These are phyloP conservation scores for Phialophora chinensis DNA, from an alignment of 2,329 filamentous ascomycete species.

Conservation along the genomic window DNA sequence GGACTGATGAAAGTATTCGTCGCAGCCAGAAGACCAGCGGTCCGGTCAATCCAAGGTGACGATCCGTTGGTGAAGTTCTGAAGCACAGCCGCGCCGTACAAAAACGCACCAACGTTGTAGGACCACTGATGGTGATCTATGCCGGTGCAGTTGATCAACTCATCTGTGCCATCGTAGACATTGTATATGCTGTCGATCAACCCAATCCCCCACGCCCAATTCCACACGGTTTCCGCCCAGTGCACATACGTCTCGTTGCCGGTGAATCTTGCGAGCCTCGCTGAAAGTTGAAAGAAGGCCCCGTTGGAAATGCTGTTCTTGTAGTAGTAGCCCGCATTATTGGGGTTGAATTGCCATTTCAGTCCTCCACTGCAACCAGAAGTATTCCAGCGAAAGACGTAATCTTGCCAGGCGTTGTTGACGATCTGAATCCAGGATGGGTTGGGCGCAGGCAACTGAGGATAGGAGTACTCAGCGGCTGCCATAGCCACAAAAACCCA, in stretches of 20 bases:
- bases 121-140: conserved; percentile 70
- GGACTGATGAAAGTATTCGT: conserved; percentile 57
- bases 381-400: conserved; percentile 72
- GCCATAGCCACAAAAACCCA: conserved; percentile 73
- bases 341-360: conserved; percentile 79
- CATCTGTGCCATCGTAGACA: conserved; percentile 68
- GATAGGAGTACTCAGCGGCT: conserved; percentile 69
- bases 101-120: conserved; percentile 68
- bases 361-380: conserved; percentile 72
- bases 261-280: conserved; percentile 72
- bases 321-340: conserved; percentile 80
- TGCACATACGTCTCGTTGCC: conserved; percentile 68
- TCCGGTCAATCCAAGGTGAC: conserved; percentile 58
- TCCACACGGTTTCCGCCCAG: conserved; percentile 66
- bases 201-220: conserved; percentile 63
- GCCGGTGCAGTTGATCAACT: conserved; percentile 61
- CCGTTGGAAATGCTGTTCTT: conserved; percentile 74
- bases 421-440: conserved; percentile 59
- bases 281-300: conserved; percentile 80
- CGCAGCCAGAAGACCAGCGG: conserved; percentile 62
- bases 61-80: conserved; percentile 65
- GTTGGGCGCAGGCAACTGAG: conserved; percentile 57
- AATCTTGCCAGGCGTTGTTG: conserved; percentile 74
- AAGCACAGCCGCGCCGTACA: conserved; percentile 50
- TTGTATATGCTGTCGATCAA: conserved; percentile 68